Evolutionary conservation across 1,139 yeast species (phyloP).

Genomic region (Meyerozyma smithsonii): DNA sequence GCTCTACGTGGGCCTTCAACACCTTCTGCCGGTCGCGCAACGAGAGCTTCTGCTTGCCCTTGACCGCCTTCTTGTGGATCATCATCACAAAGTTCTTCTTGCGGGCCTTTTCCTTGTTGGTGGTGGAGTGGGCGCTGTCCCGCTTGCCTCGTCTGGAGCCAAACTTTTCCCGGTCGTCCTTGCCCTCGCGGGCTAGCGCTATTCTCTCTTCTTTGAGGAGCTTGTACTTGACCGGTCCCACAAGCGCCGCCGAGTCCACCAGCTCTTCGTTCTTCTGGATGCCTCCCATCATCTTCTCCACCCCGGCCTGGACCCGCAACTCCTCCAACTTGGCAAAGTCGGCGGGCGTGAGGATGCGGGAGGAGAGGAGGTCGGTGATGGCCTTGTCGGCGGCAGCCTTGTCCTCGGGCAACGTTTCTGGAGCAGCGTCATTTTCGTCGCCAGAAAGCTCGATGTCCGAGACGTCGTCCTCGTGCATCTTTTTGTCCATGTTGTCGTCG

Average conservation of each 20-base stretch:
- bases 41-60: conserved; percentile 88
- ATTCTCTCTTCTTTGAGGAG: conserved; percentile 86
- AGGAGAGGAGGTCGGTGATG: conserved; percentile 60
- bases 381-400: conserved; percentile 35
- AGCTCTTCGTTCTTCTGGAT: conserved; percentile 68
- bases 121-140: conserved; percentile 78
- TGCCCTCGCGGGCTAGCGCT: conserved; percentile 83
- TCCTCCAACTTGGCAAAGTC: conserved; percentile 95
- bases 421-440: conserved; percentile 8
- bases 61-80: conserved; percentile 91
- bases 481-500: conserved; percentile 55
- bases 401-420: conserved; percentile 5
- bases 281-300: conserved; percentile 66
- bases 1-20: conserved; percentile 76
- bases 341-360: conserved; percentile 88
- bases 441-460: conserved; percentile 23
- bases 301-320: conserved; percentile 76
- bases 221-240: conserved; percentile 84
- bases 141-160: conserved; percentile 86
- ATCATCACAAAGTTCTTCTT: conserved; percentile 99
- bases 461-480: conserved; percentile 32
- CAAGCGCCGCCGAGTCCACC: conserved; percentile 73
- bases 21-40: conserved; percentile 87
- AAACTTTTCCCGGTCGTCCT: conserved; percentile 86
- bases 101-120: conserved; percentile 92